Base-by-base conservation (phyloP, 1,139 yeast species). In the Candida gigantensis region DNA sequence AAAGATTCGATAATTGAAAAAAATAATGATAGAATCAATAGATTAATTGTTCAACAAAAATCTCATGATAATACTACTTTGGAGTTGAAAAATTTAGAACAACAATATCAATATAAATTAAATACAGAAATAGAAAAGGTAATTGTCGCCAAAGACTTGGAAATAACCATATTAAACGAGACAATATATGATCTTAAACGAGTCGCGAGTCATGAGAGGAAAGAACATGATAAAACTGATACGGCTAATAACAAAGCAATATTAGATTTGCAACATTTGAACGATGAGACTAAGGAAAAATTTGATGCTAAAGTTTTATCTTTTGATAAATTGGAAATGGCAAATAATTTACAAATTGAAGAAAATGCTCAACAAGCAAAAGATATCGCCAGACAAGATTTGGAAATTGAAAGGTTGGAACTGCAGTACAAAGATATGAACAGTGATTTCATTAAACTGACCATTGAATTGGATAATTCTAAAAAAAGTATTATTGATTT, bases 91-190 rank as follows among this genome's bases (percentile, higher is more conserved):
- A 36, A 50, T 24, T 32, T 54, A 27, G 57, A 55, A 28, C 43
- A 49, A 29, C 52, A 57, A 12, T 58, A 54, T 41, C 56, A 60
- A 8, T 56, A 54, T 46, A 56, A 57, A 31, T 53, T 62, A 43
- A 65, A 62, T 40, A 38, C 43, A 10, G 56, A 58, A 39, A 51
- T 67, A 34, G 71, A 67, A 42, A 50, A 44, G 25, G 41, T 61
- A 27, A 49, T 59, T 10, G 57, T 58, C 2, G 50, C 51, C n/a
- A 54, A 58, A 40, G 68, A 62, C 37, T 40, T 45, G 15, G 48
- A 49, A 34, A 54, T 57, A 26, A 41, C 49, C 17, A 35, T 36
- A 17, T 42, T 52, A 32, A 40, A 44, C 18, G 32, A 36, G 1
- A 28, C 30, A 6, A 37, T 47, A 24, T 36, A 32, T 8, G 30